These are phyloP conservation scores for Physcomitrellopsis africana DNA, from an alignment of 225 moss, liverwort and hornwort species.

Conservation along the genomic window DNA sequence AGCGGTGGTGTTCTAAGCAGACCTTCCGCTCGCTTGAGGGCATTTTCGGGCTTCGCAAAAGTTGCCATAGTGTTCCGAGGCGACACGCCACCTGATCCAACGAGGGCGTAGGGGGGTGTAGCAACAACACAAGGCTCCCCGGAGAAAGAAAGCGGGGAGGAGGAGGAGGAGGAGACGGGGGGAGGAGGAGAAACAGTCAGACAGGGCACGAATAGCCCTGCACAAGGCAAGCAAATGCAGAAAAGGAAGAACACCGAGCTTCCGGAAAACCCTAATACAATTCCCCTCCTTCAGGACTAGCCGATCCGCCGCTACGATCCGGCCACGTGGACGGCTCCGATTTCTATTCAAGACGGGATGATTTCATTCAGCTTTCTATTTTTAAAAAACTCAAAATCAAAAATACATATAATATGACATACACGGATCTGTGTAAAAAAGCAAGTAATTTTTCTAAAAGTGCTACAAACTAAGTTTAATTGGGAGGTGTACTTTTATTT, in stretches of 20 bases:
- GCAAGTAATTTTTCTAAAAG: no score
- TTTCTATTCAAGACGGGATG: neutral
- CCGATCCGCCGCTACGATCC: neutral
- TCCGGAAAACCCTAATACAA: slow-evolving; percentile 26
- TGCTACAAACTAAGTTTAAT: no score
- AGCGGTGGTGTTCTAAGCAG: neutral
- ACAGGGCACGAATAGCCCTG: no score
- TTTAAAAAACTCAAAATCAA: no score
- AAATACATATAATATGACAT: no score
- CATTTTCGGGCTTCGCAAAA: slow-evolving; percentile 95
- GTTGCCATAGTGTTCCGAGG: slow-evolving; percentile 74
- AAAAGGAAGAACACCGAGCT: neutral
- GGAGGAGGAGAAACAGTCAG: no score
- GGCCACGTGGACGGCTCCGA: slow-evolving; percentile 22
- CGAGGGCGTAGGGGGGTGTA: slow-evolving; percentile 13
- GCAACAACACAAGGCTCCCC: neutral
- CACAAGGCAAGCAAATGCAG: no score
- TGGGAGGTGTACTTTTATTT: no score
- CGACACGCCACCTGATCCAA: slow-evolving; percentile 31
- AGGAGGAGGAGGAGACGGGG: neutral
- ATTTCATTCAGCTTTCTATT: no score
- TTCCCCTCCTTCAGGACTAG: neutral
- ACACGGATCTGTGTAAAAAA: no score
- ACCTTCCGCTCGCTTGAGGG: slow-evolving; percentile 96
- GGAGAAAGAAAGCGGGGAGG: neutral